Base-by-base conservation (phyloP, 768 basidiomycete species). In the Favolaschia claudopus region DNA sequence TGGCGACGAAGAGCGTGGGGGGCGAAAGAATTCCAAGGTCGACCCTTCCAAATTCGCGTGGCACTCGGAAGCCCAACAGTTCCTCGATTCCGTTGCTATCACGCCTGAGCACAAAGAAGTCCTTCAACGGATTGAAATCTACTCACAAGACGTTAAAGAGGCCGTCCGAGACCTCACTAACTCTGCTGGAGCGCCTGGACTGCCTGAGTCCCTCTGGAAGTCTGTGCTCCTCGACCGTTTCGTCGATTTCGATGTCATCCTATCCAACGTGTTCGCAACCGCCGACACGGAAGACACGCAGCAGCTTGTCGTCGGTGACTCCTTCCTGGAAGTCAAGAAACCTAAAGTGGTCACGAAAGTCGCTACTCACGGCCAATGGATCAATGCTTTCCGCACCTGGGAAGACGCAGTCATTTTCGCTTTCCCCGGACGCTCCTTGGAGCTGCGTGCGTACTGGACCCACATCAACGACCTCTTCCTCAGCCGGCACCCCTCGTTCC, bases 41-140 rank as follows among this genome's bases (percentile, higher is more conserved):
- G 38, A 51, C 38, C 2, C 37, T 3, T 29, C 37, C 6, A 20
- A 3, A 4, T 51, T 51, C 28, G 49, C 17, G 27, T 40, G 49
- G 49, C 33, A 25, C 2, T 36, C 43, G n/a, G 43, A 36, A 3
- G 34, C 53, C 0, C 19, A 20, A 19, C 12, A 45, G 3, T 55
- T 55, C 43, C 53, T 55, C 43, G 28, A 55, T 27, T 55, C 53
- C 17, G 28, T 55, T 22, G 43, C 14, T 34, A 25, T 55, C 53
- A 55, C 55, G 2, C 38, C 15, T 17, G 46, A 39, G n/a, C 55
- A 57, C 29, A 25, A 49, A 28, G 25, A 42, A 15, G 10, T 55
- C 43, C 34, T 28, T 4, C 14, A 31, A 7, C 53, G 46, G 29
- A 27, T 55, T 9, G 25, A 46, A 10, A 7, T 37, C 10, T 46